Percentiles rank a stretch among this genome's conserved stretches.
Conservation (phyloP, 2,329 filamentous ascomycete species). For the Penicillium sp. region DNA sequence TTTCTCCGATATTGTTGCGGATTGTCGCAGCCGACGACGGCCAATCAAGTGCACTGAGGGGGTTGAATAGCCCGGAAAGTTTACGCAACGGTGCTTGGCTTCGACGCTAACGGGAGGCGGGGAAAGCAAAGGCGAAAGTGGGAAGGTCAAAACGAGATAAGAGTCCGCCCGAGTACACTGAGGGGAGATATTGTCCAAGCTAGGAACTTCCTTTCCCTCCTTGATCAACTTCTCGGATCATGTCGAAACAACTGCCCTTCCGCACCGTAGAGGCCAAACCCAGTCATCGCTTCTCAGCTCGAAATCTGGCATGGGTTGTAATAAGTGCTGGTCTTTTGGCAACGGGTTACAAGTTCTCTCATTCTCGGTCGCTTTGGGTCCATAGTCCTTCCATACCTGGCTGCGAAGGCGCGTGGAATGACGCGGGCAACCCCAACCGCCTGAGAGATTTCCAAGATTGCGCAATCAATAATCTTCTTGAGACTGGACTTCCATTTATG, state of each 20-base stretch:
- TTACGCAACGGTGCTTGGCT: neutral
- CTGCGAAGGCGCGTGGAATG: neutral
- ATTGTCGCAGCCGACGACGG: neutral
- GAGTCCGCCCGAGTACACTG: neutral
- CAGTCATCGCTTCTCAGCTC: neutral
- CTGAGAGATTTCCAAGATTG: slow-evolving; percentile 48
- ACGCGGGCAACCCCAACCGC: neutral
- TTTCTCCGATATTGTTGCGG: neutral
- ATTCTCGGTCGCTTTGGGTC: neutral
- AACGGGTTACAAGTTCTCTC: neutral
- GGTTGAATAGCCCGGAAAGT: neutral
- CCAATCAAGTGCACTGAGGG: neutral
- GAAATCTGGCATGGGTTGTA: neutral
- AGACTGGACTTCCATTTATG: slow-evolving; percentile 19
- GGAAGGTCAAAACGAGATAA: slow-evolving; percentile 16
- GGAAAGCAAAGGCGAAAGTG: neutral
- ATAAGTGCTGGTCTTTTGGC: neutral
- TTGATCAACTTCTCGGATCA: neutral
- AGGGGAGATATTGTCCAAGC: neutral
- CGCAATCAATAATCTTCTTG: slow-evolving; percentile 53
- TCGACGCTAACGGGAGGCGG: slow-evolving; percentile 5
- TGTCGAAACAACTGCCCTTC: neutral
- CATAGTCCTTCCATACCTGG: neutral
- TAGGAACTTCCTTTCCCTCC: neutral
- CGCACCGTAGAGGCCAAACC: neutral